Evolutionary conservation across 805 yeast genomes (phyloP), one percentile per base, ranked within the genome.

Genomic region (Pichia phayaonensis): DNA sequence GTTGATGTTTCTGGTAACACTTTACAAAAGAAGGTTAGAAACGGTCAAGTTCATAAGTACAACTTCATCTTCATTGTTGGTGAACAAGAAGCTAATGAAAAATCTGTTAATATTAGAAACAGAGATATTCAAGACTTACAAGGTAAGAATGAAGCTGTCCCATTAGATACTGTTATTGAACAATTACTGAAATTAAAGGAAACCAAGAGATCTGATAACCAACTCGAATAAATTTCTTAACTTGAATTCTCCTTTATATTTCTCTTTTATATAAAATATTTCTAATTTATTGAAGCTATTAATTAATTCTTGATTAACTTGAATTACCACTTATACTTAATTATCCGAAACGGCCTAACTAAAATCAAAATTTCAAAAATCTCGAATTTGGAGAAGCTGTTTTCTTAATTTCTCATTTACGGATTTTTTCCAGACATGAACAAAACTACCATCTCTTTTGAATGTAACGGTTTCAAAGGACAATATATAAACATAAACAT

Each of bases 41-140:
- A 80, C 61, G 99, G 97, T 63, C 98, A 94, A 78, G 66, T 92
- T 66, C 83, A 84, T 73, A 90, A 86, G 71, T 94, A 90, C 75
- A 94, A 94, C 78, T 94, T 90, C 73, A 86, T 92, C 65, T 90
- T 92, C 71, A 86, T 90, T 68, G 99, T 94, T 58, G 99, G 99
- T 71, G 97, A 87, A 67, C 90, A 88, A 64, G 99, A 94, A 74
- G 79, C 85, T 75, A 72, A 73, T 56, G 79, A 82, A 59, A 70
- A 78, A 56, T 76, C 90, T 59, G 99, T 94, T 60, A 94, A 94
- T 68, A 86, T 94, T 59, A 89, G 99, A 80, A 89, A 90, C 76
- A 86, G 99, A 76, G 98, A 94, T 69, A 88, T 90, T 64, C 80
- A 81, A 65, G 92, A 85, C 67, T 83, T 87, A 72, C 98, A 94